Percentiles rank a stretch among this genome's conserved stretches.
These are phyloP conservation scores for Amylostereum areolatum DNA, from an alignment of 1,284 basidiomycete species.

Conservation along the genomic window DNA sequence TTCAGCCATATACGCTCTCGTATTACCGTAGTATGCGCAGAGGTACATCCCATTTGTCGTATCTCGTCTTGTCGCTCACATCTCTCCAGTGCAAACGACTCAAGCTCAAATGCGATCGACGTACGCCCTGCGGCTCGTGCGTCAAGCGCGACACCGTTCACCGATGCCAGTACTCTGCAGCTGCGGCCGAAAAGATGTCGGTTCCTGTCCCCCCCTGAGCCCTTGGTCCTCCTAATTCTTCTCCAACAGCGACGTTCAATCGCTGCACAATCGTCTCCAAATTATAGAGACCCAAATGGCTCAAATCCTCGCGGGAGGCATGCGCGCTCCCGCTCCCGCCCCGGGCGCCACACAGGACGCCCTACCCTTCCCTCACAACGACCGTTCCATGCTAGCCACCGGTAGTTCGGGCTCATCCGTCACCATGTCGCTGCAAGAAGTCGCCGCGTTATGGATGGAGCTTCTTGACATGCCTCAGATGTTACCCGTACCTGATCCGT, in stretches of 20 bases:
- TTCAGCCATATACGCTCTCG: slow-evolving; percentile 68
- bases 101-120: slow-evolving; percentile 75
- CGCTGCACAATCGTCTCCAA: slow-evolving; percentile 70
- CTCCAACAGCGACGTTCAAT: slow-evolving; percentile 59
- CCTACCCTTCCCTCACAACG: slow-evolving; percentile 26
- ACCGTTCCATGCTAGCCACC: slow-evolving; percentile 34
- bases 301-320: slow-evolving; percentile 27
- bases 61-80: slow-evolving; percentile 1
- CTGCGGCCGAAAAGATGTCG: slow-evolving; percentile 76
- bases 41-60: slow-evolving; percentile 40
- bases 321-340: slow-evolving; percentile 20
- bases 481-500: slow-evolving; percentile 4
- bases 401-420: slow-evolving; percentile 43
- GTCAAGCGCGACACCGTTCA: slow-evolving; percentile 69
- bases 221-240: slow-evolving; percentile 1
- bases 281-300: slow-evolving; percentile 50
- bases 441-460: slow-evolving; percentile 53
- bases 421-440: slow-evolving; percentile 49
- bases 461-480: slow-evolving; percentile 35
- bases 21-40: slow-evolving; percentile 76
- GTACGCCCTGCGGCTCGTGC: slow-evolving; percentile 68
- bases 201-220: slow-evolving; percentile 20
- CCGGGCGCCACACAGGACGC: slow-evolving; percentile 16
- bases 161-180: slow-evolving; percentile 71
- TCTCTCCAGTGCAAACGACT: slow-evolving; percentile 67